phyloP scores from a whole-genome alignment of 257 asterid genomes.

The Coffea canephora region DNA sequence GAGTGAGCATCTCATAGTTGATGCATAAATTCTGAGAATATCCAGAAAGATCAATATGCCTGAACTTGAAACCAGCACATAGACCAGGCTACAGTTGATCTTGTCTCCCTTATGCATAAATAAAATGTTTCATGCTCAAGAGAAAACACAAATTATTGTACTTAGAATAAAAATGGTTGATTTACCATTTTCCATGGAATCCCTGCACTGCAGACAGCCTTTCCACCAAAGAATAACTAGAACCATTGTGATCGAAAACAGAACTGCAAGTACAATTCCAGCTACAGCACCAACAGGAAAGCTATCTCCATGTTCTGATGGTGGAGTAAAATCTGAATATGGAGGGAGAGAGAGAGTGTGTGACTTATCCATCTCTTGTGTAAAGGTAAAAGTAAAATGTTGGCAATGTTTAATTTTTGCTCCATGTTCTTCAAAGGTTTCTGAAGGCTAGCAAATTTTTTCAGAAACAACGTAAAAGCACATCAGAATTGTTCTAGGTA shows the following conservation, averaged over 20 bases:
- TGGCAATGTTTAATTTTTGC: background rate
- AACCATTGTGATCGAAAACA: slow-evolving; percentile 30
- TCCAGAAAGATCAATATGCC: no score
- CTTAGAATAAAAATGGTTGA: no score
- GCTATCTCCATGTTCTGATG: slow-evolving; percentile 26
- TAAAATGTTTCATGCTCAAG: no score
- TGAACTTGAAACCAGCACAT: no score
- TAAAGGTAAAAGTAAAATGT: background rate
- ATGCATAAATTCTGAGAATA: background rate
- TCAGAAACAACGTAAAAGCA: background rate
- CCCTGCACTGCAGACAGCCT: slow-evolving; percentile 35
- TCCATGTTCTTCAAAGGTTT: background rate
- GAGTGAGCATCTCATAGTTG: no score
- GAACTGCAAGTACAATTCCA: slow-evolving; percentile 51
- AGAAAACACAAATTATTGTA: slow-evolving; percentile 16
- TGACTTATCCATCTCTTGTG: background rate
- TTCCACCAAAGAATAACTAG: slow-evolving; percentile 63
- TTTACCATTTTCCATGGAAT: slow-evolving; percentile 6
- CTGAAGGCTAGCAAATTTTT: background rate
- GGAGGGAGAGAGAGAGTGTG: background rate
- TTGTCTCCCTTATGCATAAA: no score
- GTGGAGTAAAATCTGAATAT: slow-evolving; percentile 48
- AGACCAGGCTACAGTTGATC: no score
- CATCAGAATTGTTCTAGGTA: background rate
- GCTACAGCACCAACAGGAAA: slow-evolving; percentile 43